Evolutionary conservation across 345 rosid genomes (phyloP).

Genomic region (Bruguiera sexangula): DNA sequence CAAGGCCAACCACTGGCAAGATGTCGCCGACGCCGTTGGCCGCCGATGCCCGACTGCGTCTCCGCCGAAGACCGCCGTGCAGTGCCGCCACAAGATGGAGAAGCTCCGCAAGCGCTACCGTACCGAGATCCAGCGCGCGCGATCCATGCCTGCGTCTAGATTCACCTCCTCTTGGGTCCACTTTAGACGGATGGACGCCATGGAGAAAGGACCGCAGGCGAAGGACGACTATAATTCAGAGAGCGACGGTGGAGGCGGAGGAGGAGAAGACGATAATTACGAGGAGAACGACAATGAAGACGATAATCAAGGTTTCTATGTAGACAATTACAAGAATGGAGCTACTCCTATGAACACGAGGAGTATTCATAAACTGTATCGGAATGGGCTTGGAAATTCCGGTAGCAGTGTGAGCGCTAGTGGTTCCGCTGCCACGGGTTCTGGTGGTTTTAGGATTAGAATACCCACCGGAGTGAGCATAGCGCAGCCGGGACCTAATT

Average conservation of each 20-base stretch:
- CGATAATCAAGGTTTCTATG: constrained; percentile 38
- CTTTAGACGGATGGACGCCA: constrained; percentile 75
- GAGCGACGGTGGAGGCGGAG: constrained; percentile 20
- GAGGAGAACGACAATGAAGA: constrained; percentile 43
- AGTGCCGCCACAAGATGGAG: constrained; percentile 99
- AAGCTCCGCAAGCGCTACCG: constrained; percentile 87
- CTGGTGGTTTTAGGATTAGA: constrained; percentile 58
- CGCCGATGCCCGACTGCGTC: constrained; percentile 56
- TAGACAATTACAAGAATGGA: constrained; percentile 37
- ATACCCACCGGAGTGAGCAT: constrained; percentile 84
- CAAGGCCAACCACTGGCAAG: constrained; percentile 94
- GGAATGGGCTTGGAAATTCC: constrained; percentile 48
- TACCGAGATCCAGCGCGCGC: constrained; percentile 81
- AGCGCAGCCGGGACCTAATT: constrained; percentile 56
- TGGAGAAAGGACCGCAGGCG: constrained; percentile 64
- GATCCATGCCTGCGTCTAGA: constrained; percentile 73
- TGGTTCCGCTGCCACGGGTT: constrained; percentile 11
- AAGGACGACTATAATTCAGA: constrained; percentile 36
- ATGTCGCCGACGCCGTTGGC: constrained; percentile 69
- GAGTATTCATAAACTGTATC: constrained; percentile 52
- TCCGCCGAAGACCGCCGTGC: constrained; percentile 74
- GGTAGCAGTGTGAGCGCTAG: constrained; percentile 22
- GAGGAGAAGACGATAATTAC: constrained; percentile 18
- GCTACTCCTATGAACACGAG: constrained; percentile 30
- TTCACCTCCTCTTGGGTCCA: constrained; percentile 89